These are phyloP conservation scores for Agroathelia rolfsii DNA, from an alignment of 1,284 basidiomycete genomes.

Conservation along the genomic window DNA sequence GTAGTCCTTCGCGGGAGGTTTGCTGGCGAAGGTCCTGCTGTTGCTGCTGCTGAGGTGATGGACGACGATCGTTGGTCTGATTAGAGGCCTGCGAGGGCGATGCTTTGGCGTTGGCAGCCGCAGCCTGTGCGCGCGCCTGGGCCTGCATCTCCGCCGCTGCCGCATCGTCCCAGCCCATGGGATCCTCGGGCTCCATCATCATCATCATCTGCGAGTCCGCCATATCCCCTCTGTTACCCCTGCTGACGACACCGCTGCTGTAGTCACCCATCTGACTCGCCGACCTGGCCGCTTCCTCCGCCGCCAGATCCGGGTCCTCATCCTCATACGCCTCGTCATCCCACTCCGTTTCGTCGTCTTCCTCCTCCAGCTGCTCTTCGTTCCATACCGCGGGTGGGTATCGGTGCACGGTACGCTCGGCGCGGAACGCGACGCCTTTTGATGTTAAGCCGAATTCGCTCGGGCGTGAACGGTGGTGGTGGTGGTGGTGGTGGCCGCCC, in stretches of 20 bases:
- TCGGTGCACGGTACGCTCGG: conserved; percentile 49
- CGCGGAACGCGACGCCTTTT: conserved; percentile 51
- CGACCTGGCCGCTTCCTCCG: conserved; percentile 30
- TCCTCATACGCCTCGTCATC: conserved; percentile 65
- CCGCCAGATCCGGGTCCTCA: conserved; percentile 53
- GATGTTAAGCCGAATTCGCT: no score
- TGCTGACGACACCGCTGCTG: no score
- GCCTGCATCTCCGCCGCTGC: conserved; percentile 41
- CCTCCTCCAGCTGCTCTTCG: conserved; percentile 70
- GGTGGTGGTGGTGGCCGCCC: conserved; percentile 15
- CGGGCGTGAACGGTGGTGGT: no score
- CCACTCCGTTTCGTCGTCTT: conserved; percentile 65
- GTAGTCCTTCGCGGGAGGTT: conserved; percentile 30
- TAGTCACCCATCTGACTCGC: no score
- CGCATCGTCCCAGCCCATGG: conserved; percentile 67
- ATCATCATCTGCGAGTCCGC: conserved; percentile 14
- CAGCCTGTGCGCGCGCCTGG: conserved; percentile 14
- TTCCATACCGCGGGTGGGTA: conserved; percentile 77
- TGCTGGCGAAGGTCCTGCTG: conserved; percentile 24
- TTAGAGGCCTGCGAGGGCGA: no score
- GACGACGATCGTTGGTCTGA: conserved; percentile 20
- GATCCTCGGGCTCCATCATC: conserved; percentile 57
- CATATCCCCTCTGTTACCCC: conserved; percentile 25
- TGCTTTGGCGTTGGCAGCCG: no score
- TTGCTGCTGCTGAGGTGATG: conserved; percentile 23